These are phyloP conservation scores for Hortaea sp. DNA, from an alignment of 2,329 filamentous ascomycete genomes.

Conservation along the genomic window DNA sequence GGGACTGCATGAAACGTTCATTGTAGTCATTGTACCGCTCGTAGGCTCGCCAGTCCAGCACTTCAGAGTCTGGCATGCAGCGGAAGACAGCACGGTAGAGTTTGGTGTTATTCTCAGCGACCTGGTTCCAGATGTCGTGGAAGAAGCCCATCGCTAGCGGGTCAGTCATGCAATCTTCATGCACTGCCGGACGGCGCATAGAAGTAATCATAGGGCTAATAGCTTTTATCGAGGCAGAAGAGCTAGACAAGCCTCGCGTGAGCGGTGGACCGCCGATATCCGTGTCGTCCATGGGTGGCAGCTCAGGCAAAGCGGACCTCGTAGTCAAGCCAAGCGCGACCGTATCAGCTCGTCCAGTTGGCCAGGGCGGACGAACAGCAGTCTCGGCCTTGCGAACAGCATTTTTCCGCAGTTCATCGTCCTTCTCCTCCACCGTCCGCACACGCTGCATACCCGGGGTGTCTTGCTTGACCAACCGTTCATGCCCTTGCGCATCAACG, in stretches of 20 bases:
- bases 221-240: constrained; percentile 26
- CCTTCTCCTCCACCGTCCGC: constrained; percentile 17
- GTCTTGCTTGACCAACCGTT: constrained; percentile 59
- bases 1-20: constrained; percentile 61
- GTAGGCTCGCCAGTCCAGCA: constrained; percentile 88
- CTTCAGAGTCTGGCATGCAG: constrained; percentile 93
- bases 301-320: constrained; percentile 57
- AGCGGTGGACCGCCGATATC: constrained; percentile 71
- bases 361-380: constrained; percentile 23
- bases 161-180: constrained; percentile 90
- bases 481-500: constrained; percentile 50
- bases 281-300: constrained; percentile 64
- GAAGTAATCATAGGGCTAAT: constrained; percentile 49
- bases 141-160: constrained; percentile 75
- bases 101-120: constrained; percentile 90
- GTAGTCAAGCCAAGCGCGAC: constrained; percentile 58
- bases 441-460: constrained; percentile 54
- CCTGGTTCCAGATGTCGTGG: constrained; percentile 75
- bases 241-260: constrained; percentile 44
- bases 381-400: constrained; percentile 22
- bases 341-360: constrained; percentile 46
- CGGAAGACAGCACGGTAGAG: constrained; percentile 89
- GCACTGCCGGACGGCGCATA: constrained; percentile 62
- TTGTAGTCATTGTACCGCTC: constrained; percentile 71
- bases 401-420: constrained; percentile 24